A percentile compares a stretch with the other conserved stretches of the same genome.
These are phyloP conservation scores for Chiua virens DNA, from an alignment of 768 basidiomycete genomes.

Conservation along the genomic window DNA sequence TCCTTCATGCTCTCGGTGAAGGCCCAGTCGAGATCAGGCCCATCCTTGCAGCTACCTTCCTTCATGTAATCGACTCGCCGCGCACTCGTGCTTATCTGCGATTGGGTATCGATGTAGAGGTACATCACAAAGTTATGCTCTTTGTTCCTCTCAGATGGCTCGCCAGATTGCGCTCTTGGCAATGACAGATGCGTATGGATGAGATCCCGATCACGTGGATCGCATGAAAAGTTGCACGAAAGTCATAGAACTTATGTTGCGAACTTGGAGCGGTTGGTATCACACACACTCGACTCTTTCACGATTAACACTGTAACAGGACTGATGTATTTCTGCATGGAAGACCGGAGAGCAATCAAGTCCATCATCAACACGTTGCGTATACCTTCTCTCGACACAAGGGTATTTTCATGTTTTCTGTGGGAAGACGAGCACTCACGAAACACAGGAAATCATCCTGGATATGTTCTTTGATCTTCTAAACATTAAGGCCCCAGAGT, in stretches of 20 bases:
- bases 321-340: constrained; percentile 90
- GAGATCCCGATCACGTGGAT: constrained; percentile 74
- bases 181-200: constrained; percentile 91
- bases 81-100: constrained; percentile 73
- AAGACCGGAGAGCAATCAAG: constrained; percentile 82
- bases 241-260: constrained; percentile 79
- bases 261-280: constrained; percentile 88
- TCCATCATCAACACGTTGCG: constrained; percentile 82
- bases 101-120: constrained; percentile 89
- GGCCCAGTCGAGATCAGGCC: constrained; percentile 82
- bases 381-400: constrained; percentile 83
- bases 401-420: constrained; percentile 45
- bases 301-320: constrained; percentile 46
- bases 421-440: constrained; percentile 10
- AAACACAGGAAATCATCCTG: constrained; percentile 78
- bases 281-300: background rate
- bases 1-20: constrained; percentile 87
- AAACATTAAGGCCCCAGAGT: constrained; percentile 88
- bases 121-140: constrained; percentile 31
- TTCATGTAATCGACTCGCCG: constrained; percentile 85
- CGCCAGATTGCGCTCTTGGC: constrained; percentile 79
- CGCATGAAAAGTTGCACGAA: constrained; percentile 75
- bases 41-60: constrained; percentile 74
- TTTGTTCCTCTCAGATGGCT: background rate
- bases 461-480: constrained; percentile 94